Evolutionary conservation across 345 rosid species (phyloP).

Genomic region (Dimocarpus longan): DNA sequence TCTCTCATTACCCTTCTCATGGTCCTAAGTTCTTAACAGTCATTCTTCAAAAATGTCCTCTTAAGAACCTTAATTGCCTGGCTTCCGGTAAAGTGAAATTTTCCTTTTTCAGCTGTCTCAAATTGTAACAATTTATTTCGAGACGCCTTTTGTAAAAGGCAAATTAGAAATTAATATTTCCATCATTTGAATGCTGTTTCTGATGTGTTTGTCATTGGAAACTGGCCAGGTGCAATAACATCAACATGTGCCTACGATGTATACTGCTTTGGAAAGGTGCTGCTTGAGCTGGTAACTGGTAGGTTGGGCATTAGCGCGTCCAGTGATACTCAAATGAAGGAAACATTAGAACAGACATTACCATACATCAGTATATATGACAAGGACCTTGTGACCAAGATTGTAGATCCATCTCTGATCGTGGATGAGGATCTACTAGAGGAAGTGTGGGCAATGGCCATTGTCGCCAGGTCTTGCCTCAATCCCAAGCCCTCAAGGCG

Average conservation of each 20-base stretch:
- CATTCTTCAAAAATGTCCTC: neutral
- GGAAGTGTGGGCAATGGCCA: conserved; percentile 99
- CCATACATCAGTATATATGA: conserved; percentile 82
- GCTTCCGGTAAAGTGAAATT: neutral
- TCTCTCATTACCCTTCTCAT: neutral
- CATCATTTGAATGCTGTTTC: neutral
- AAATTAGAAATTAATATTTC: conserved; percentile 1
- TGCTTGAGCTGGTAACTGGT: conserved; percentile 95
- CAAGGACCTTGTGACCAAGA: conserved; percentile 88
- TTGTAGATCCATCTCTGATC: conserved; percentile 82
- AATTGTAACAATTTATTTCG: neutral
- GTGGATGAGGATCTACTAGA: conserved; percentile 93
- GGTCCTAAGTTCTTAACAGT: neutral
- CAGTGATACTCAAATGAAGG: conserved; percentile 60
- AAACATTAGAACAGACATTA: conserved; percentile 70
- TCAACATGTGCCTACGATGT: conserved; percentile 80
- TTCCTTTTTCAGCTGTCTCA: neutral
- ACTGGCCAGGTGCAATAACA: conserved; percentile 55
- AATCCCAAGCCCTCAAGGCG: conserved; percentile 91
- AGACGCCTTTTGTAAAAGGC: conserved; percentile 3
- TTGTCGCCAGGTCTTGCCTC: conserved; percentile 92
- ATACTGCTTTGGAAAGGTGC: conserved; percentile 93
- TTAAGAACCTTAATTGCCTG: neutral
- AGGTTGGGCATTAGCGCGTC: conserved; percentile 81
- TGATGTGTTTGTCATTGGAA: conserved; percentile 23